Percentiles rank a stretch among this genome's conserved stretches.
Conservation (phyloP, 2,329 filamentous ascomycete genomes). For the Trichoderma aggressivum region DNA sequence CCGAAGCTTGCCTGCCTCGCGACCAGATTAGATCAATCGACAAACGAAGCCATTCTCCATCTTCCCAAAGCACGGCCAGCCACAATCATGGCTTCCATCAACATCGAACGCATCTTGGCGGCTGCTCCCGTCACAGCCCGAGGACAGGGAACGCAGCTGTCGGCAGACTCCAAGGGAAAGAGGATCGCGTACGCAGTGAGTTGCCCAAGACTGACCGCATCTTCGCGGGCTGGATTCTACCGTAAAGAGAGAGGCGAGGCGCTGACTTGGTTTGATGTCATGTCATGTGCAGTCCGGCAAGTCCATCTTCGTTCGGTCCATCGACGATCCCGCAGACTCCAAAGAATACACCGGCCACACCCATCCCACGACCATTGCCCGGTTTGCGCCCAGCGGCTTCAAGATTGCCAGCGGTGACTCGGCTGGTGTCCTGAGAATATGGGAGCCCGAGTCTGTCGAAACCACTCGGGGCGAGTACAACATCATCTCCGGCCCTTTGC, state of each 20-base stretch:
- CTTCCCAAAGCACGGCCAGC: not conserved
- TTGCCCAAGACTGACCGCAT: slow-evolving; percentile 20
- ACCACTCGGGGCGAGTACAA: slow-evolving; percentile 91
- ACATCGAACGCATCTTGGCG: slow-evolving; percentile 70
- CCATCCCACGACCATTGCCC: slow-evolving; percentile 81
- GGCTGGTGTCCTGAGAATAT: slow-evolving; percentile 80
- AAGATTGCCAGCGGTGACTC: slow-evolving; percentile 91
- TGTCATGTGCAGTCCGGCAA: slow-evolving; percentile 72
- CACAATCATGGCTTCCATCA: slow-evolving; percentile 46
- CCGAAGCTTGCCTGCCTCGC: not conserved
- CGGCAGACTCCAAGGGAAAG: slow-evolving; percentile 83
- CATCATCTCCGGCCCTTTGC: slow-evolving; percentile 92
- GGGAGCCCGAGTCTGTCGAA: slow-evolving; percentile 82
- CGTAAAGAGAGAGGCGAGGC: not conserved
- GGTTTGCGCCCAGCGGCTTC: slow-evolving; percentile 91
- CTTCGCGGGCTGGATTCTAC: not conserved
- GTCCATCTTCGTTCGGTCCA: slow-evolving; percentile 91
- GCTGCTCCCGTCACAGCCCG: slow-evolving; percentile 79
- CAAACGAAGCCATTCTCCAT: not conserved
- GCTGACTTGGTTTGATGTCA: not conserved
- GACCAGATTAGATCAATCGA: not conserved
- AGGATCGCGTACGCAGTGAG: slow-evolving; percentile 87
- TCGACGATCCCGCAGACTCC: slow-evolving; percentile 79
- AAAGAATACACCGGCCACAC: slow-evolving; percentile 94
- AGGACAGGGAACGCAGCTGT: slow-evolving; percentile 85